Evolutionary conservation across 2,329 filamentous ascomycete species (phyloP), one percentile per base, ranked within the genome.

Genomic region (Monosporascus sp.): DNA sequence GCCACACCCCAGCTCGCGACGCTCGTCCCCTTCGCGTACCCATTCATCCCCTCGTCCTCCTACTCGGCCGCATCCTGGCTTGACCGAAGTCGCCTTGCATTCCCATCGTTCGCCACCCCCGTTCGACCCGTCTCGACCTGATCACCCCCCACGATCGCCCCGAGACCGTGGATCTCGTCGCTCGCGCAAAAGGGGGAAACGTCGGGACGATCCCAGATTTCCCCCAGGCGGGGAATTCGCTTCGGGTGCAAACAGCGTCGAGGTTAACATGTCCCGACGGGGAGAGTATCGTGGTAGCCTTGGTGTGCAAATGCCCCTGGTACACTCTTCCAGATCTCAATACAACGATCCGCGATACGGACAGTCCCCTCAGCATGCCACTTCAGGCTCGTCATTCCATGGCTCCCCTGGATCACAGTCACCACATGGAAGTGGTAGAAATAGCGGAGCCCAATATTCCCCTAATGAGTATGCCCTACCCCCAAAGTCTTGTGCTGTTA

Each of bases 321-420:
- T 66, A 40, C 74, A 74, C 57, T 59, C 70, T 18, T 63, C 68
- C 37, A 72, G 70, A 53, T 61, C 68, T 7, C 71, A 70, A 37
- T 70, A 72, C 38, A 66, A 69, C 22, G 74, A 76, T 45, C 56
- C 66, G 31, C 69, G 58, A 7, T 49, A 57, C 40, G 55, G 60
- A 24, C 77, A 80, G 47, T 84, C 84, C n/a, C 80, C 85, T 40
- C 78, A 81, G 51, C 81, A 82, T 60, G 72, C 74, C 58, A 75
- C 77, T 22, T 77, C 81, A 20, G 78, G 72, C 50, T 78, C 76
- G 49, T 78, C 77, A 18, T 76, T 79, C 60, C 81, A 83, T 59
- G 78, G 78, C 46, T 86, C 85, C 18, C 82, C 85, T n/a, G 78
- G 78, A 55, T 60, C 65, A 35, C 79, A 81, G 44, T 86, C 85